Evolutionary conservation across 169 alveolate species (phyloP), one percentile per base, ranked within the genome.

Genomic region (Babesia bovis): DNA sequence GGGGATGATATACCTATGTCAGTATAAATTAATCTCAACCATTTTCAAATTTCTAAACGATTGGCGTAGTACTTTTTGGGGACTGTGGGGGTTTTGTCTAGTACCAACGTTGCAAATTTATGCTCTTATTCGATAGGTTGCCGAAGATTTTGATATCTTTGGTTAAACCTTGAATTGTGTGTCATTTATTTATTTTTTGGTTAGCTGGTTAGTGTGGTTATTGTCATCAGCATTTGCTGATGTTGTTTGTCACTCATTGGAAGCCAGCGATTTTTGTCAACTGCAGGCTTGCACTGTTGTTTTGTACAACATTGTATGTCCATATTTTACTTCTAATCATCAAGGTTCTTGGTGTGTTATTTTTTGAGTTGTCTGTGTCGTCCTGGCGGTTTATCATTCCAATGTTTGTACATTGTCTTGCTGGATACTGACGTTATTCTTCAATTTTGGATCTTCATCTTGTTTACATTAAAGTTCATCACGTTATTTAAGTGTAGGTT

Each of bases 21-120:
- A n/a, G n/a, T n/a, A n/a, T n/a, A n/a, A n/a, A n/a, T n/a, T n/a
- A n/a, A n/a, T n/a, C n/a, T n/a, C n/a, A n/a, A n/a, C n/a, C n/a
- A n/a, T n/a, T n/a, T n/a, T n/a, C n/a, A n/a, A n/a, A n/a, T n/a
- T n/a, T n/a, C n/a, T n/a, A n/a, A n/a, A n/a, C n/a, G n/a, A n/a
- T n/a, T n/a, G n/a, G n/a, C n/a, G n/a, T n/a, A n/a, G n/a, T n/a
- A n/a, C n/a, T n/a, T n/a, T n/a, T n/a, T n/a, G n/a, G n/a, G n/a
- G n/a, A n/a, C n/a, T 47, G 55, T 47, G 55, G 55, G 55, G 55
- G 19, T 12, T 47, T 19, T 47, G 55, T 47, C 55, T 47, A 38
- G 45, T 13, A 9, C 45, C 45, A 9, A 13, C n/a, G n/a, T 7
- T 38, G 13, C 45, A 38, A 9, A 38, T 9, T 9, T 13, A 9